phyloP scores from a whole-genome alignment of 2,329 filamentous ascomycete species.

The Ceratocystis lukuohia region DNA sequence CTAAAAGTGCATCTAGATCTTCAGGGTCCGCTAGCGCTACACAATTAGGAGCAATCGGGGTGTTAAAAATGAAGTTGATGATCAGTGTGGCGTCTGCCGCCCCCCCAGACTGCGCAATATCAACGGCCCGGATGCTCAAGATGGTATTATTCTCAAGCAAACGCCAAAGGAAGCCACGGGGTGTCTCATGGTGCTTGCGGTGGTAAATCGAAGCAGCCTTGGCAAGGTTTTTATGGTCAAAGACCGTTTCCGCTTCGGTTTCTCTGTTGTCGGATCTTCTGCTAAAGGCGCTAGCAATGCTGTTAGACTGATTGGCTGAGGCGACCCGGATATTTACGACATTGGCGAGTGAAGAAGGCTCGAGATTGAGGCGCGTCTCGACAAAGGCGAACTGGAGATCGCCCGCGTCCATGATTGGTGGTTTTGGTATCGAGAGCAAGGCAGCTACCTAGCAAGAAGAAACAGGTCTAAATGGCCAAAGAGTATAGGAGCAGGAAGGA shows the following conservation, averaged over 20 bases:
- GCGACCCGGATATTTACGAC: constrained; percentile 58
- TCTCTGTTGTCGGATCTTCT: constrained; percentile 20
- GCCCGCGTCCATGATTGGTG: constrained; percentile 43
- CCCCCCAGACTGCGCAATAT: constrained; percentile 46
- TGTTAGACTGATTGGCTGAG: constrained; percentile 33
- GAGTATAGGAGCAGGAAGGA: neutral
- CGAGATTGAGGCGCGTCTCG: constrained; percentile 74
- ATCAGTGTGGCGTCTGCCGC: constrained; percentile 59
- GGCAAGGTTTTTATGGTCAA: constrained; percentile 60
- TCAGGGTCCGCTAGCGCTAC: constrained; percentile 69
- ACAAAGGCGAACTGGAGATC: constrained; percentile 61
- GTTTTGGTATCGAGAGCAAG: neutral
- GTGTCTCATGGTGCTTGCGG: constrained; percentile 59
- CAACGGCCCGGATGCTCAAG: constrained; percentile 70
- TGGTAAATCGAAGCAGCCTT: constrained; percentile 74
- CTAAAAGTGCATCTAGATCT: constrained; percentile 62
- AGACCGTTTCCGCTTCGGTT: constrained; percentile 58
- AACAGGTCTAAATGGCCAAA: neutral
- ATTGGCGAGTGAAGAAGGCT: constrained; percentile 55
- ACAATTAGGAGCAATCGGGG: constrained; percentile 60
- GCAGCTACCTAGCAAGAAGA: neutral
- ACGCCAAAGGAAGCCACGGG: constrained; percentile 82
- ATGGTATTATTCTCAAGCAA: constrained; percentile 66
- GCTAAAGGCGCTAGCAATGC: constrained; percentile 24
- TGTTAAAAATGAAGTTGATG: constrained; percentile 63